These are phyloP conservation scores for Trichosanthes truncata DNA, from an alignment of 306 rosid genomes.

Conservation along the genomic window DNA sequence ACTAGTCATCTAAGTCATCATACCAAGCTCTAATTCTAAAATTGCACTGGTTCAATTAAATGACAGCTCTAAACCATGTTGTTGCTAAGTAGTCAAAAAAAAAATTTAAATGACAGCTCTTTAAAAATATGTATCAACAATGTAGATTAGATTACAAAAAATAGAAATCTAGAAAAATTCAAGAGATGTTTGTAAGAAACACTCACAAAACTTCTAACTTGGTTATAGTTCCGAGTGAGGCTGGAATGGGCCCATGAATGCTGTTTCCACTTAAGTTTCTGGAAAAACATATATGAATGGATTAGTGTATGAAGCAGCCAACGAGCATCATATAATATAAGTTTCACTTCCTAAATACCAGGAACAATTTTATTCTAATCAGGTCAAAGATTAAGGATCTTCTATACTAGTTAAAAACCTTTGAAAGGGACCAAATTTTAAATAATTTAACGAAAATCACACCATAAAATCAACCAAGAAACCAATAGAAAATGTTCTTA, in stretches of 20 bases:
- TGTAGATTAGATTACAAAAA: not conserved
- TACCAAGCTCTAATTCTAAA: not conserved
- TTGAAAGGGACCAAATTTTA: not conserved
- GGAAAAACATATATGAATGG: conserved; percentile 9
- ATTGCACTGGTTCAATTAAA: not conserved
- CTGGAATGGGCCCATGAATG: conserved; percentile 71
- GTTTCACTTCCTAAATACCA: not conserved
- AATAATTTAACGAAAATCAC: not conserved
- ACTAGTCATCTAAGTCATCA: not conserved
- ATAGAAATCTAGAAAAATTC: not conserved
- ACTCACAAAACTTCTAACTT: conserved; percentile 80
- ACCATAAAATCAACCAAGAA: not conserved
- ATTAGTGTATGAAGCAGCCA: conserved; percentile 11
- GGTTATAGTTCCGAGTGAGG: conserved; percentile 54
- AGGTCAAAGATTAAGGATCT: not conserved
- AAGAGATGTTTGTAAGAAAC: conserved; percentile 10
- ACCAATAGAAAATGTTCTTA: not conserved
- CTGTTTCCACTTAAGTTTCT: conserved; percentile 93
- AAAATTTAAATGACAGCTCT: not conserved
- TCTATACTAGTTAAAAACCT: not conserved
- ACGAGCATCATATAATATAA: not conserved
- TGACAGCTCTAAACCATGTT: not conserved
- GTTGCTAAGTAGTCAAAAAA: too few relatives aligned
- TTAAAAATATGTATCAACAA: not conserved
- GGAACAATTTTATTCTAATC: not conserved